phyloP scores from a whole-genome alignment of 768 basidiomycete genomes.

The Russula foetens region DNA sequence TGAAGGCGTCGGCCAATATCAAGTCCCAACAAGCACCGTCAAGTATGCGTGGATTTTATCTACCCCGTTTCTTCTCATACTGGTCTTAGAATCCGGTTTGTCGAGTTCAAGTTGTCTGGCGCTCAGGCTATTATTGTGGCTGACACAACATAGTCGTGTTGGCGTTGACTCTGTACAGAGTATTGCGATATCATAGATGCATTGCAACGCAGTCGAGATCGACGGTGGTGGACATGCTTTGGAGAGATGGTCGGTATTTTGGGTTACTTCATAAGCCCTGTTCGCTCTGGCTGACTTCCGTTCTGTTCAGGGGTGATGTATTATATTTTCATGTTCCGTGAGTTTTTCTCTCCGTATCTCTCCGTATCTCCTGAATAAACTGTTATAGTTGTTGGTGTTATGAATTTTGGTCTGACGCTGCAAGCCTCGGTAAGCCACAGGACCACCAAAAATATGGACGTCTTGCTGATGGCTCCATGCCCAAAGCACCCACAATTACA shows the following conservation, averaged over 20 bases:
- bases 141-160: not conserved
- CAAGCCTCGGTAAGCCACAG: no score
- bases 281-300: not conserved
- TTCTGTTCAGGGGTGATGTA: slow-evolving; percentile 10
- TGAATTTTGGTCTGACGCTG: no score
- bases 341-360: no score
- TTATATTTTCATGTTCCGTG: no score
- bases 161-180: slow-evolving; percentile 10
- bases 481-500: no score
- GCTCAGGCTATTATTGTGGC: not conserved
- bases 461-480: no score
- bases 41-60: slow-evolving; percentile 3
- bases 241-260: slow-evolving; percentile 5
- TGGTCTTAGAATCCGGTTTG: slow-evolving; percentile 13
- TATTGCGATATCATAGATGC: not conserved
- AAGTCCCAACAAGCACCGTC: not conserved
- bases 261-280: not conserved
- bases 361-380: no score
- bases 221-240: slow-evolving; percentile 9
- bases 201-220: not conserved
- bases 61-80: no score
- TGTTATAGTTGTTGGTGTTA: no score
- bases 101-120: not conserved
- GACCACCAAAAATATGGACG: no score
- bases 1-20: no score